These are phyloP conservation scores for Coniochaeta hoffmannii DNA, from an alignment of 2,329 filamentous ascomycete genomes.

Conservation along the genomic window DNA sequence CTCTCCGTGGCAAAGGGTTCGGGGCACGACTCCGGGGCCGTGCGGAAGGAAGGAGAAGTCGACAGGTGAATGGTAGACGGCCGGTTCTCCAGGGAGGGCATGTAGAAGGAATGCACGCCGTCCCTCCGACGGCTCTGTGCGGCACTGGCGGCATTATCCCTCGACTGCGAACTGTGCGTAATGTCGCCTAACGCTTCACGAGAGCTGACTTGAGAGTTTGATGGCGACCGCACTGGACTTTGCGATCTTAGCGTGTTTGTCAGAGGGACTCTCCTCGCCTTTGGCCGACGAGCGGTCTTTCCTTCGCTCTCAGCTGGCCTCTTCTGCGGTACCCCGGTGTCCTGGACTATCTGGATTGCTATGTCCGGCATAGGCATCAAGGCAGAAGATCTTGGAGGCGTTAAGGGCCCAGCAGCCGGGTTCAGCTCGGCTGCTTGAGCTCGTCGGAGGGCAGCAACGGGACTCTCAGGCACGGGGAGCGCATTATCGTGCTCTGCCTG, in stretches of 20 bases:
- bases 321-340: not conserved
- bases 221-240: not conserved
- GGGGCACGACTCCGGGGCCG: not conserved
- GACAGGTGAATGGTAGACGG: not conserved
- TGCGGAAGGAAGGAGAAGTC: not conserved
- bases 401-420: slow-evolving; percentile 1
- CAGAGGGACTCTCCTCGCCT: not conserved
- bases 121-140: not conserved
- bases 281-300: not conserved
- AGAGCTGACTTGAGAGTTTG: not conserved
- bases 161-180: not conserved
- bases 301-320: not conserved
- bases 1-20: not conserved
- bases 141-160: not conserved
- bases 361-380: not conserved
- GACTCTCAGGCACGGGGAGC: not conserved
- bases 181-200: not conserved
- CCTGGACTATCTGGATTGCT: not conserved
- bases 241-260: not conserved
- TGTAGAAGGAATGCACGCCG: not conserved
- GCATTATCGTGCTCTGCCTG: not conserved
- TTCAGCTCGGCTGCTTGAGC: not conserved
- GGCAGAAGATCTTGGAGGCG: slow-evolving; percentile 6
- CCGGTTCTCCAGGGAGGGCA: not conserved
- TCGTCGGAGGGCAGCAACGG: not conserved